These are phyloP conservation scores for Epichloe festucae DNA, from an alignment of 2,329 filamentous ascomycete genomes.

Conservation along the genomic window DNA sequence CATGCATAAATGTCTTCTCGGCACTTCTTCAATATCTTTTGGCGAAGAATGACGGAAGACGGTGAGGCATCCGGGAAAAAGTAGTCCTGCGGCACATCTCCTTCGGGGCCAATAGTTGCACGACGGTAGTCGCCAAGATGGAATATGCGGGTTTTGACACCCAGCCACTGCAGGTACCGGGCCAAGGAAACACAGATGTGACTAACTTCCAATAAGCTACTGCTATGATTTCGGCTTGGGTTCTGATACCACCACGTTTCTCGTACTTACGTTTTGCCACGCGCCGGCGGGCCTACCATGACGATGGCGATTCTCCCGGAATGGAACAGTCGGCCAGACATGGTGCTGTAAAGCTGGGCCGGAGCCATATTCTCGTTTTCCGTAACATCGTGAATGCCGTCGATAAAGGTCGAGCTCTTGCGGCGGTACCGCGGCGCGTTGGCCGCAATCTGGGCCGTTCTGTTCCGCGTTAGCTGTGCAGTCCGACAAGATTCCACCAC, in stretches of 20 bases:
- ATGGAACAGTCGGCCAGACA: slow-evolving; percentile 93
- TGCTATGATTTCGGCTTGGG: not conserved
- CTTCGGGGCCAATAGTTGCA: slow-evolving; percentile 72
- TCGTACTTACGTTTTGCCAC: slow-evolving; percentile 72
- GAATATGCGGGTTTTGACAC: slow-evolving; percentile 96
- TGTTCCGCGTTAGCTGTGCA: slow-evolving; percentile 21
- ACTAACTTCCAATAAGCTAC: slow-evolving; percentile 26
- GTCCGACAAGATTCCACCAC: not conserved
- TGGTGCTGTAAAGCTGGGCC: slow-evolving; percentile 94
- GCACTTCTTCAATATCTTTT: slow-evolving; percentile 96
- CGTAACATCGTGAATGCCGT: slow-evolving; percentile 88
- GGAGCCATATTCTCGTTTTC: slow-evolving; percentile 76
- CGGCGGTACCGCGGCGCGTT: slow-evolving; percentile 83
- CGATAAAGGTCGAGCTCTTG: slow-evolving; percentile 90
- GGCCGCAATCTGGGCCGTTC: slow-evolving; percentile 82
- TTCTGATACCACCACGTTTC: not conserved
- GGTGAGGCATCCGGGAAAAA: slow-evolving; percentile 94
- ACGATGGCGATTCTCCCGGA: slow-evolving; percentile 95
- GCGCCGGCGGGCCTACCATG: slow-evolving; percentile 86
- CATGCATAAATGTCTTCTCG: slow-evolving; percentile 95
- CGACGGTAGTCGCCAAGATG: slow-evolving; percentile 93
- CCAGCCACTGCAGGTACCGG: slow-evolving; percentile 89
- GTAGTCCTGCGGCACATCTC: slow-evolving; percentile 87
- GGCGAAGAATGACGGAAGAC: slow-evolving; percentile 79
- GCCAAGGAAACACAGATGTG: slow-evolving; percentile 94